A percentile compares a stretch with the other conserved stretches of the same genome.
phyloP scores from a whole-genome alignment of 257 asterid genomes.

The Capsicum rhomboideum region DNA sequence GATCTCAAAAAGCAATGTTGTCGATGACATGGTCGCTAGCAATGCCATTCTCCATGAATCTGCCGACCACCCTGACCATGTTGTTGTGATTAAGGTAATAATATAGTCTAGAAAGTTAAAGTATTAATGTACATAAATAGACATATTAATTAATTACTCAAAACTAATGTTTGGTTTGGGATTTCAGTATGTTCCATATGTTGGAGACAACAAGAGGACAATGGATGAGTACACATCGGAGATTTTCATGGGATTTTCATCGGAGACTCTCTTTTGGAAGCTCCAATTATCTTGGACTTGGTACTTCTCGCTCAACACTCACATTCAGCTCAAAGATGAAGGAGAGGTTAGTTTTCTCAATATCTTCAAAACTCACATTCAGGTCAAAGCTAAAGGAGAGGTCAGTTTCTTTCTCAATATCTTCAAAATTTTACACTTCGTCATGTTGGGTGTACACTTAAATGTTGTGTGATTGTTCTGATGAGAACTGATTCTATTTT shows the following conservation, averaged over 20 bases:
- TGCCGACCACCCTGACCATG: slow-evolving; percentile 95
- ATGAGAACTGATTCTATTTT: no score
- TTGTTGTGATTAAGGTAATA: slow-evolving; percentile 86
- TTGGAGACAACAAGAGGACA: slow-evolving; percentile 93
- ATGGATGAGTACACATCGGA: slow-evolving; percentile 98
- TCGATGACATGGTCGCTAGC: slow-evolving; percentile 98
- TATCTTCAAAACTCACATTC: no score
- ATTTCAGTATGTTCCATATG: slow-evolving; percentile 75
- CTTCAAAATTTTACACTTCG: no score
- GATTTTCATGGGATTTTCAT: slow-evolving; percentile 99
- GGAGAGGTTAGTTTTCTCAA: no score
- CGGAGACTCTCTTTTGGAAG: slow-evolving; percentile 91
- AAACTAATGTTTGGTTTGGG: not conserved
- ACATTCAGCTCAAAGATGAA: no score
- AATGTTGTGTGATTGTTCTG: no score
- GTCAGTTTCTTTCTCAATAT: no score
- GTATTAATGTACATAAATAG: not conserved
- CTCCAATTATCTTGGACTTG: slow-evolving; percentile 89
- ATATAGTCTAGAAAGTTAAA: not conserved
- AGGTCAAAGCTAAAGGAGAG: no score
- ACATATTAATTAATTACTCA: not conserved
- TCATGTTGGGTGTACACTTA: no score
- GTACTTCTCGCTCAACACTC: slow-evolving; percentile 96
- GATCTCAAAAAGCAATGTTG: slow-evolving; percentile 94
- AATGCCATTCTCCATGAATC: slow-evolving; percentile 75